phyloP scores from a whole-genome alignment of 1,284 basidiomycete genomes.

The Melanopsichium pennsylvanicum region DNA sequence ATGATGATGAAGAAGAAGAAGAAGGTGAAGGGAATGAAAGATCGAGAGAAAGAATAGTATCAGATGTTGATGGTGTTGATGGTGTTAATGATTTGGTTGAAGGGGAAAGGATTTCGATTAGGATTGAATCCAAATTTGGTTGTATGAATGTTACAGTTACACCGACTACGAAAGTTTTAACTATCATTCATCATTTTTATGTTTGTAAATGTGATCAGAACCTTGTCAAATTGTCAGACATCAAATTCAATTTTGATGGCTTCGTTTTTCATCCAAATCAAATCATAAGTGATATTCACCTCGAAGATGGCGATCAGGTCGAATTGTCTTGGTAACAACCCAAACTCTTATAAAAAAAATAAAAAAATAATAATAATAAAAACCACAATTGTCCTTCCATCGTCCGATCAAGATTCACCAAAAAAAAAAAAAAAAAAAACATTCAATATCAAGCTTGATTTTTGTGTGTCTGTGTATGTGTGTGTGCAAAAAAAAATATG shows the following conservation, averaged over 20 bases:
- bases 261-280: conserved; percentile 5
- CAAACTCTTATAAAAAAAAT: not conserved
- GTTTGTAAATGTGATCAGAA: conserved; percentile 2
- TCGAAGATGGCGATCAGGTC: conserved; percentile 42
- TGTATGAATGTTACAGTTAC: conserved; percentile 36
- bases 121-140: conserved; percentile 31
- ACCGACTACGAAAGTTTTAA: conserved; percentile 31
- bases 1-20: not conserved
- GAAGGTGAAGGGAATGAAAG: too few relatives aligned
- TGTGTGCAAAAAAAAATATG: too few relatives aligned
- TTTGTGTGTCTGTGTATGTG: too few relatives aligned
- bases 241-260: conserved; percentile 37
- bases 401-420: too few relatives aligned
- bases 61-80: too few relatives aligned
- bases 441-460: too few relatives aligned
- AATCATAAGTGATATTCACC: conserved; percentile 36
- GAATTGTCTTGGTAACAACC: conserved; percentile 24
- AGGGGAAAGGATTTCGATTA: conserved; percentile 29
- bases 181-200: conserved; percentile 44
- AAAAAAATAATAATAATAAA: not conserved
- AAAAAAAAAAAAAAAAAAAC: too few relatives aligned
- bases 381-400: too few relatives aligned
- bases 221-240: not conserved
- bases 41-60: too few relatives aligned
- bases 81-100: too few relatives aligned